A percentile compares a stretch with the other conserved stretches of the same genome.
phyloP scores from a whole-genome alignment of 2,329 filamentous ascomycete species.

The Neofusicoccum laricinum region DNA sequence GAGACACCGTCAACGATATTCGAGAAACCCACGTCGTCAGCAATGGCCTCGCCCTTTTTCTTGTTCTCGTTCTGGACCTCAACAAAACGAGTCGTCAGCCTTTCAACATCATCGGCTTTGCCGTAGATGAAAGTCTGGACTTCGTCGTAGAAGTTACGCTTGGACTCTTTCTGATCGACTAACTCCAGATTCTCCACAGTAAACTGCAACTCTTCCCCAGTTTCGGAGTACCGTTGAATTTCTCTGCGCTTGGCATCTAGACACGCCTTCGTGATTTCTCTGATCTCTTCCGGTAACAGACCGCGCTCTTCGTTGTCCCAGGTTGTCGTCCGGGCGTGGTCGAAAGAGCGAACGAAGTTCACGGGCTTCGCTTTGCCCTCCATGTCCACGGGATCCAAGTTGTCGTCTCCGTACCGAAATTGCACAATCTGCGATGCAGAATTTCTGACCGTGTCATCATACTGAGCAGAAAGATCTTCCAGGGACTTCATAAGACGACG shows the following conservation, averaged over 20 bases:
- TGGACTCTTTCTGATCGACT: conserved; percentile 64
- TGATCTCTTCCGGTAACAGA: conserved; percentile 72
- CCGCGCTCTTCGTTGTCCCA: conserved; percentile 75
- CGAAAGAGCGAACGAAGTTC: conserved; percentile 87
- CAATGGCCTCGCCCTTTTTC: neutral
- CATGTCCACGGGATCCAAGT: conserved; percentile 95
- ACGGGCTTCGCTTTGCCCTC: conserved; percentile 91
- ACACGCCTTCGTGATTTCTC: conserved; percentile 63
- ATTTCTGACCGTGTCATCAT: conserved; percentile 92
- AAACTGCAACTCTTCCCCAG: conserved; percentile 29
- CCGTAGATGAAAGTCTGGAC: conserved; percentile 69
- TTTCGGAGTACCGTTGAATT: conserved; percentile 38
- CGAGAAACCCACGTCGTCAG: conserved; percentile 8
- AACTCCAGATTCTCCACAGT: conserved; percentile 48
- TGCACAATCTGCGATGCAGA: conserved; percentile 87
- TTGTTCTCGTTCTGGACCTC: conserved; percentile 47
- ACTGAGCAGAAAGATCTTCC: conserved; percentile 89
- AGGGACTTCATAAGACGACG: conserved; percentile 96
- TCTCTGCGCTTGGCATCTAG: conserved; percentile 67
- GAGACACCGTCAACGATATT: conserved; percentile 62
- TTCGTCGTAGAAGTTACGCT: conserved; percentile 74
- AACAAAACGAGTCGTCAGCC: conserved; percentile 7
- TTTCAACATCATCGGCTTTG: conserved; percentile 52
- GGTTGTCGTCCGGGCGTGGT: conserved; percentile 72
- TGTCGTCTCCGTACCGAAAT: conserved; percentile 96